These are phyloP conservation scores for Lentinula sp. DNA, from an alignment of 768 basidiomycete species.

Conservation along the genomic window DNA sequence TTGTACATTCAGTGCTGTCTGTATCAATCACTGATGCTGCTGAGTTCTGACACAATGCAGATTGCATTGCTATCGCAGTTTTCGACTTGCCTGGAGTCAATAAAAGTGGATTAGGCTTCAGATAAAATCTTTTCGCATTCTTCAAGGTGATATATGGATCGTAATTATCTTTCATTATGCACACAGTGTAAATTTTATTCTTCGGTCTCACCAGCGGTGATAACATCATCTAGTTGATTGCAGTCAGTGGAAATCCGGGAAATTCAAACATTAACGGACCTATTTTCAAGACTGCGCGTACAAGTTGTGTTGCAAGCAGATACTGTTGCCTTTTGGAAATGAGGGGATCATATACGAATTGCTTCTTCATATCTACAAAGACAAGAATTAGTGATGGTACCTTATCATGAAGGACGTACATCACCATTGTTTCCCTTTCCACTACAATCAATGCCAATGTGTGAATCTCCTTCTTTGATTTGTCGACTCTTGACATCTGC, in stretches of 20 bases:
- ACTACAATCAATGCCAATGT: constrained; percentile 90
- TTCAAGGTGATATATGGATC: too few relatives aligned
- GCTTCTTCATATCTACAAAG: constrained; percentile 87
- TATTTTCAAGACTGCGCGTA: constrained; percentile 84
- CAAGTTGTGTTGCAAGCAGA: constrained; percentile 93
- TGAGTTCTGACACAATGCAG: too few relatives aligned
- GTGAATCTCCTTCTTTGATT: constrained; percentile 77
- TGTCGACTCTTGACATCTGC: constrained; percentile 93
- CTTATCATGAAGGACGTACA: constrained; percentile 14
- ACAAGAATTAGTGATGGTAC: constrained; percentile 82
- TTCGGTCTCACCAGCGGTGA: constrained; percentile 63
- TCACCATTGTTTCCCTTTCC: constrained; percentile 81
- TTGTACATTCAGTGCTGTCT: too few relatives aligned
- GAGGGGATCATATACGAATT: constrained; percentile 95
- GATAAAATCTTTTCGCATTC: too few relatives aligned
- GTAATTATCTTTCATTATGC: too few relatives aligned
- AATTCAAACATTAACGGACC: constrained; percentile 26
- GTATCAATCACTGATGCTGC: too few relatives aligned
- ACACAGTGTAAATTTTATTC: constrained; percentile 31
- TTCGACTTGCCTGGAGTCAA: too few relatives aligned
- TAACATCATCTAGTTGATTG: constrained; percentile 63
- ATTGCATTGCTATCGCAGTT: too few relatives aligned
- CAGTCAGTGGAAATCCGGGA: constrained; percentile 1
- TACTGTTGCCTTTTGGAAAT: constrained; percentile 98
- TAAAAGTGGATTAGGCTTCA: too few relatives aligned